phyloP scores from a whole-genome alignment of 1,284 basidiomycete species.

The Boletellus deceptivus region DNA sequence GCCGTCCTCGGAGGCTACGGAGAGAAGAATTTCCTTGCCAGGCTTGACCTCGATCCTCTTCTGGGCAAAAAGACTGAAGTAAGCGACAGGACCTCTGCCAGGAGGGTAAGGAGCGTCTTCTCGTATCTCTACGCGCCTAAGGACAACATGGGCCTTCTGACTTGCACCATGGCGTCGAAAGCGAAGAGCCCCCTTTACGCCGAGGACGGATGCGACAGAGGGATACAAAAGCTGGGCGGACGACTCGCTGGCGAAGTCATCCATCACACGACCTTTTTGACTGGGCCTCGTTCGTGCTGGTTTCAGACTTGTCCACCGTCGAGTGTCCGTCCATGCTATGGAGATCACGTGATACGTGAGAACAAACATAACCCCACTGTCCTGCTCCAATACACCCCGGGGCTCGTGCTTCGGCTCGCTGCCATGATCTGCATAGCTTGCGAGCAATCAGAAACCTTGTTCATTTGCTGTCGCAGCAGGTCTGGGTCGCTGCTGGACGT shows the following conservation, averaged over 20 bases:
- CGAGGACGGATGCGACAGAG: slow-evolving; percentile 47
- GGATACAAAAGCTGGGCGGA: slow-evolving; percentile 12
- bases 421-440: too few species aligned
- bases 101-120: slow-evolving; percentile 44
- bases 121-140: slow-evolving; percentile 51
- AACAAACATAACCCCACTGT: slow-evolving; percentile 1
- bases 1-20: slow-evolving; percentile 50
- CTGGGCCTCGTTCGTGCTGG: background rate
- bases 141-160: slow-evolving; percentile 57
- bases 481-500: too few species aligned
- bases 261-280: slow-evolving; percentile 24
- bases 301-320: background rate
- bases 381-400: background rate
- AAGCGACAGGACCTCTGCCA: slow-evolving; percentile 38
- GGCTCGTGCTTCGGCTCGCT: too few species aligned
- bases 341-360: slow-evolving; percentile 22
- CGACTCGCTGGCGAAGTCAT: slow-evolving; percentile 32
- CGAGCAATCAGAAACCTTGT: too few species aligned
- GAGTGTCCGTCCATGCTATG: background rate
- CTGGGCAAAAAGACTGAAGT: slow-evolving; percentile 60
- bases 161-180: slow-evolving; percentile 56
- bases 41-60: slow-evolving; percentile 66
- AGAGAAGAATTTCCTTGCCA: slow-evolving; percentile 63
- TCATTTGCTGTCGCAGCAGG: too few species aligned
- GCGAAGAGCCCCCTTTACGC: slow-evolving; percentile 52